Conservation (phyloP, 495 filamentous ascomycete genomes). For the Penicillium mononematosum region DNA sequence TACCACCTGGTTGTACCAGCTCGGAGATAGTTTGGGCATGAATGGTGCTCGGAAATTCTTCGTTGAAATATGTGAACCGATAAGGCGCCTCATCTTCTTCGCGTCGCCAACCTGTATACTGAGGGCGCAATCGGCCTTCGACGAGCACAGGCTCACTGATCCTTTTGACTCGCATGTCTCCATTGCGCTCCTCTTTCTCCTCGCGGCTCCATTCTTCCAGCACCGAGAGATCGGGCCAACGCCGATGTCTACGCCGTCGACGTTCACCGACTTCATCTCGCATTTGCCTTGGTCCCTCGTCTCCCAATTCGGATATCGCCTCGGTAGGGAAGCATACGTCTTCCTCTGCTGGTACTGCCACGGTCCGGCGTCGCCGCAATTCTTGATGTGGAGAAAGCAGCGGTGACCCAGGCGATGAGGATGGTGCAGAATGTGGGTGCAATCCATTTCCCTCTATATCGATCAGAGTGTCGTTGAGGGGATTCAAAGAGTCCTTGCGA, state of each 20-base stretch:
- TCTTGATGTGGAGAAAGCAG: constrained; percentile 34
- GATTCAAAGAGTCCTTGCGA: constrained; percentile 32
- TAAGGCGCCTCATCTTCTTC: constrained; percentile 90
- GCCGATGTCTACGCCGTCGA: constrained; percentile 53
- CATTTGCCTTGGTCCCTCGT: constrained; percentile 54
- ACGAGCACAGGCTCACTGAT: constrained; percentile 91
- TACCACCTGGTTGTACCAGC: constrained; percentile 76
- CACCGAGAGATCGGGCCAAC: constrained; percentile 70
- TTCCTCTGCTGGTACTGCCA: constrained; percentile 62
- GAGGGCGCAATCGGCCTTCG: constrained; percentile 80
- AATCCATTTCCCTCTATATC: constrained; percentile 54
- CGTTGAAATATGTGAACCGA: constrained; percentile 97
- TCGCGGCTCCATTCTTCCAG: constrained; percentile 88
- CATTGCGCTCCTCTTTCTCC: constrained; percentile 87
- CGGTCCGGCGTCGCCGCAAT: constrained; percentile 50
- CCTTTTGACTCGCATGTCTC: constrained; percentile 84
- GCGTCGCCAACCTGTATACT: constrained; percentile 76
- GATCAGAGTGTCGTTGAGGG: constrained; percentile 52
- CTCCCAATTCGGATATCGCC: constrained; percentile 72
- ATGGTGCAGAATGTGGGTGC: constrained; percentile 28
- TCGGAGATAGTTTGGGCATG: constrained; percentile 94
- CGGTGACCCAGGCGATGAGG: constrained; percentile 31
- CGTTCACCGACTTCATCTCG: constrained; percentile 48
- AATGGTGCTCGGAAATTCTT: constrained; percentile 90
- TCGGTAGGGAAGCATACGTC: constrained; percentile 93